These are phyloP conservation scores for Dothistroma pini DNA, from an alignment of 2,329 filamentous ascomycete species.

Conservation along the genomic window DNA sequence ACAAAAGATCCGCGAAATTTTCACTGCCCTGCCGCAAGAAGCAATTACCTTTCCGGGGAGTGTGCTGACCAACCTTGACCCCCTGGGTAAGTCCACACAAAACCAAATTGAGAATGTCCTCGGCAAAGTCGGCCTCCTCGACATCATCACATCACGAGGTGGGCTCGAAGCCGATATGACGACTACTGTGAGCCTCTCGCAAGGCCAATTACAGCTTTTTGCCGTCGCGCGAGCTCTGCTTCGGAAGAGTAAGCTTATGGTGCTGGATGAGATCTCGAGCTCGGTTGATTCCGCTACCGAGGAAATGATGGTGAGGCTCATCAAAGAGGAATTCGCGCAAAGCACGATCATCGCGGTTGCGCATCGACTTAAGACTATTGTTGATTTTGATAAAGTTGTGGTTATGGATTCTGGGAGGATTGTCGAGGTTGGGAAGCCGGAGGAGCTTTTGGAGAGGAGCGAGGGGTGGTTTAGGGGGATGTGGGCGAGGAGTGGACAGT, in stretches of 20 bases:
- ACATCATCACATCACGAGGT: constrained; percentile 26
- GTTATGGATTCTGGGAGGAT: constrained; percentile 51
- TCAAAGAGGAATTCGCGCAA: constrained; percentile 42
- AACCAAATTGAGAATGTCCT: constrained; percentile 44
- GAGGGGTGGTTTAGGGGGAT: constrained; percentile 8
- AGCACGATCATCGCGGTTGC: constrained; percentile 60
- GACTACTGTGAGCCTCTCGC: constrained; percentile 35
- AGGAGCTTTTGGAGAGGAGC: constrained; percentile 19
- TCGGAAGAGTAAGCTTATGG: constrained; percentile 40
- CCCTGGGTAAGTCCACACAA: constrained; percentile 36
- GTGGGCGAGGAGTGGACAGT: constrained; percentile 1
- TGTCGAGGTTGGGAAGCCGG: constrained; percentile 39
- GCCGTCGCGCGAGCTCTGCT: constrained; percentile 48
- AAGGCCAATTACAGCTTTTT: constrained; percentile 52
- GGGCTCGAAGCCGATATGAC: constrained; percentile 39
- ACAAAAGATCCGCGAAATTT: constrained; percentile 44
- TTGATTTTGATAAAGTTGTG: constrained; percentile 52
- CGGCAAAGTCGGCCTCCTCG: constrained; percentile 43
- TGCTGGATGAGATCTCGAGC: constrained; percentile 34
- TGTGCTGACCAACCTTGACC: constrained; percentile 50
- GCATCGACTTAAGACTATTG: constrained; percentile 55
- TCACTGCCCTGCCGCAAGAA: constrained; percentile 51
- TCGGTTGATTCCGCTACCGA: constrained; percentile 59
- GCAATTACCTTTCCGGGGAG: constrained; percentile 48
- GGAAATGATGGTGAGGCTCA: constrained; percentile 53